Conservation (phyloP, 805 yeast species). For the Monosporozyma unispora region DNA sequence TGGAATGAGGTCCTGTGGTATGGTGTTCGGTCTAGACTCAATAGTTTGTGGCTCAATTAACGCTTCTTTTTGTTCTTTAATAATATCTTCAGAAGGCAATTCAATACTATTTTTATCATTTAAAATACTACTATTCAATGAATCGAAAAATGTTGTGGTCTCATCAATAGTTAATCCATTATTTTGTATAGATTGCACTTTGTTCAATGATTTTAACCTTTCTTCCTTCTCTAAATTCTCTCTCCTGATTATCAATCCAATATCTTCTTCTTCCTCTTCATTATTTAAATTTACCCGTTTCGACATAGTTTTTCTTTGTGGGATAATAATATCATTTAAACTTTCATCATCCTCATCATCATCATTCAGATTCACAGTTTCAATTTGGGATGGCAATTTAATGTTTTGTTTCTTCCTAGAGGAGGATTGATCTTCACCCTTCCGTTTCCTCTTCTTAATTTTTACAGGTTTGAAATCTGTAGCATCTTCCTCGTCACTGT, state of each 20-base stretch:
- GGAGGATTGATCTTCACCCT: constrained; percentile 17
- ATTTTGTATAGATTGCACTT: constrained; percentile 13
- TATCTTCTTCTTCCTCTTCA: constrained; percentile 6
- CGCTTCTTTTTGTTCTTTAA: too few relatives aligned
- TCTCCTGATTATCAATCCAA: constrained; percentile 34
- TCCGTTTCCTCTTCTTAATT: constrained; percentile 33
- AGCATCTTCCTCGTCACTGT: constrained; percentile 14
- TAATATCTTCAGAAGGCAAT: neutral
- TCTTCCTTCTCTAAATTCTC: constrained; percentile 19
- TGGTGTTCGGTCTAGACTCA: neutral
- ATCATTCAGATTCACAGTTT: constrained; percentile 28
- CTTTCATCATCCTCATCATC: neutral
- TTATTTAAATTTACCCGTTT: neutral
- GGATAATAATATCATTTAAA: neutral
- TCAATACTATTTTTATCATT: neutral
- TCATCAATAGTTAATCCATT: constrained; percentile 28
- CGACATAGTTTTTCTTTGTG: neutral
- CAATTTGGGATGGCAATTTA: constrained; percentile 25
- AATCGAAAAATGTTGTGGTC: constrained; percentile 27
- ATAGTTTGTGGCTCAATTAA: neutral
- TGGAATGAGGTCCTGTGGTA: neutral
- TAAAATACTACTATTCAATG: constrained; percentile 7
- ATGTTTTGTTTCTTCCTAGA: constrained; percentile 29
- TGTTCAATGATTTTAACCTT: neutral
- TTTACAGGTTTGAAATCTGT: constrained; percentile 33